phyloP scores from a whole-genome alignment of 139 green algal species.

The Chlamydomonas incerta region DNA sequence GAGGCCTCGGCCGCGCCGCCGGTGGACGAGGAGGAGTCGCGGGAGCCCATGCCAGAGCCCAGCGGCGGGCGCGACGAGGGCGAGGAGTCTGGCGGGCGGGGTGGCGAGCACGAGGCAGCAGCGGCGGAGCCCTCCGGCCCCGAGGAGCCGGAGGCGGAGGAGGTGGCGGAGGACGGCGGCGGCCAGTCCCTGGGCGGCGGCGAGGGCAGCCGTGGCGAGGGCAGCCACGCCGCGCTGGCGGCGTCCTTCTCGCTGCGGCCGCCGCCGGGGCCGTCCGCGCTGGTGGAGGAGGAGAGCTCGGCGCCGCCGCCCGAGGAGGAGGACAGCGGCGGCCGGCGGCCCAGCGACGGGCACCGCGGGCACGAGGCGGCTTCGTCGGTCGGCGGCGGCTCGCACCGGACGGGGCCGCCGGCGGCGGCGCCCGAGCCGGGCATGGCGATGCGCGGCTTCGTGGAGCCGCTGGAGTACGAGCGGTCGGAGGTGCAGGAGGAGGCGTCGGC shows the following conservation, averaged over 20 bases:
- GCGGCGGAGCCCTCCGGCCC: not conserved
- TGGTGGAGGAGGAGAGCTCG: not conserved
- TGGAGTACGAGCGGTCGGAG: conserved; percentile 13
- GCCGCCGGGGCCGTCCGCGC: no score
- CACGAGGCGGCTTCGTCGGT: no score
- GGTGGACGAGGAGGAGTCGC: not conserved
- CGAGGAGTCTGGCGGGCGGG: not conserved
- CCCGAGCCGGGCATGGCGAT: not conserved
- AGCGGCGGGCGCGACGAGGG: not conserved
- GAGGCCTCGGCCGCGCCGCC: not conserved
- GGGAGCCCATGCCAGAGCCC: not conserved
- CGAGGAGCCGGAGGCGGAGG: not conserved
- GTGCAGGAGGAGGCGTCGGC: not conserved
- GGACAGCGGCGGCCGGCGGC: not conserved
- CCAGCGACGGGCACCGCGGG: not conserved
- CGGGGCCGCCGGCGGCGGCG: not conserved
- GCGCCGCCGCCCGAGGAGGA: not conserved
- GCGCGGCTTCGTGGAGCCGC: conserved; percentile 33
- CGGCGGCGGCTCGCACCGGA: no score
- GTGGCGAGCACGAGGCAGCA: not conserved
- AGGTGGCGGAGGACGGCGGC: not conserved
- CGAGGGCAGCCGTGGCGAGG: not conserved
- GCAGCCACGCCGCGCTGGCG: not conserved
- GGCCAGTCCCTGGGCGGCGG: not conserved
- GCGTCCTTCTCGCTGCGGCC: no score